Conservation (phyloP, 164 flowering plant species). For the Litsea cubeba region DNA sequence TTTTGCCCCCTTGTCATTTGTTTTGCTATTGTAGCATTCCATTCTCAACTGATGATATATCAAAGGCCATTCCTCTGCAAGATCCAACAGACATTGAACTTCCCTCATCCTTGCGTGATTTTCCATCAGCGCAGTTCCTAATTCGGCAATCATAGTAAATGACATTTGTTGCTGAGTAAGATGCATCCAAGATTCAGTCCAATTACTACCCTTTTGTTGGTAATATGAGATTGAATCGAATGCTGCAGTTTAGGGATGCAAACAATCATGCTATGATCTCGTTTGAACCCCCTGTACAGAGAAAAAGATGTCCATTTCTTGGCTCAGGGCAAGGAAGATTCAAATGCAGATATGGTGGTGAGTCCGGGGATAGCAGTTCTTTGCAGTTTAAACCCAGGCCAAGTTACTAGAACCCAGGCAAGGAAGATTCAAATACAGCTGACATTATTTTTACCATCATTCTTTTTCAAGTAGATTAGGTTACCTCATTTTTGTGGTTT, state of each 20-base stretch:
- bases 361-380: not conserved
- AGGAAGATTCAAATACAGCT: too few relatives aligned
- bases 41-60: conserved; percentile 89
- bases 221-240: not conserved
- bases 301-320: not conserved
- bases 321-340: not conserved
- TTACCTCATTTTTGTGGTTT: too few relatives aligned
- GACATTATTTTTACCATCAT: too few relatives aligned
- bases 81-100: conserved; percentile 65
- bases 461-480: too few relatives aligned
- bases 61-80: conserved; percentile 72
- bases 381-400: too few relatives aligned
- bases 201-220: not conserved
- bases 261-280: not conserved
- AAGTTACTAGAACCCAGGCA: too few relatives aligned
- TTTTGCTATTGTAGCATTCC: conserved; percentile 65
- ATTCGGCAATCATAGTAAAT: conserved; percentile 19
- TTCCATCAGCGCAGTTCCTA: conserved; percentile 57
- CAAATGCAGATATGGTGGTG: not conserved
- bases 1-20: not conserved
- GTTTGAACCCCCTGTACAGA: not conserved
- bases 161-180: not conserved
- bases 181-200: not conserved
- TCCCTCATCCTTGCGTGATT: conserved; percentile 49
- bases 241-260: not conserved